Conservation (phyloP, 1,284 basidiomycete species). For the Ustanciosporium gigantosporum region DNA sequence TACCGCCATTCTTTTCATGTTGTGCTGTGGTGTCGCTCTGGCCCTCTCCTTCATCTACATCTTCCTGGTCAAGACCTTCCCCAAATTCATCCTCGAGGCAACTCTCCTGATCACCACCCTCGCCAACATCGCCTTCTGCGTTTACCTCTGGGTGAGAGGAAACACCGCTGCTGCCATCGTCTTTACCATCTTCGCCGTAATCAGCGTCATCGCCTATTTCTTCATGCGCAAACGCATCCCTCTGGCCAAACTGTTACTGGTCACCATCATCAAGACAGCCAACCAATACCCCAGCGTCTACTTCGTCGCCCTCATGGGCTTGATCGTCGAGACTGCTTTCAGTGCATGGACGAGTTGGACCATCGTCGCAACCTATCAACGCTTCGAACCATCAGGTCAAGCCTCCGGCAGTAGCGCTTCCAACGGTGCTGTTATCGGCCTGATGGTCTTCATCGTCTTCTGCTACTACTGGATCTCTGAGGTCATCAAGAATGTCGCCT, state of each 20-base stretch:
- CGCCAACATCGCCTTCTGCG: conserved; percentile 42
- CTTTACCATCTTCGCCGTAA: conserved; percentile 55
- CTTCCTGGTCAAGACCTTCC: conserved; percentile 73
- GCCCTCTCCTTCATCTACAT: conserved; percentile 65
- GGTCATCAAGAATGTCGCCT: conserved; percentile 54
- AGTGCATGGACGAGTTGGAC: conserved; percentile 50
- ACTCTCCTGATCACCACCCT: conserved; percentile 46
- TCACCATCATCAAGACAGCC: conserved; percentile 47
- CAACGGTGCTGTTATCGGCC: conserved; percentile 43
- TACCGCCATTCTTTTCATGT: conserved; percentile 72
- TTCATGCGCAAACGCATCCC: conserved; percentile 54
- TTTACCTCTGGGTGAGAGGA: conserved; percentile 43
- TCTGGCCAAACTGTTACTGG: conserved; percentile 48
- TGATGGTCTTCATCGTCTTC: conserved; percentile 54
- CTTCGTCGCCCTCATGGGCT: conserved; percentile 40
- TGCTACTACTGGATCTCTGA: conserved; percentile 48
- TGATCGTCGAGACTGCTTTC: conserved; percentile 47
- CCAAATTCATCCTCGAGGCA: conserved; percentile 64
- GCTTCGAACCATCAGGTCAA: conserved; percentile 42
- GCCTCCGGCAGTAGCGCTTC: conserved; percentile 26
- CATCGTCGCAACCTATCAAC: conserved; percentile 49
- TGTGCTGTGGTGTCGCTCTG: conserved; percentile 70
- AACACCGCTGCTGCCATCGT: conserved; percentile 49
- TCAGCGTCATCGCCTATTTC: conserved; percentile 51
- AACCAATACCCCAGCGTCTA: conserved; percentile 50